A percentile compares a stretch with the other conserved stretches of the same genome.
phyloP scores from a whole-genome alignment of 73 alveolate species.

The Stentor roeselii region DNA sequence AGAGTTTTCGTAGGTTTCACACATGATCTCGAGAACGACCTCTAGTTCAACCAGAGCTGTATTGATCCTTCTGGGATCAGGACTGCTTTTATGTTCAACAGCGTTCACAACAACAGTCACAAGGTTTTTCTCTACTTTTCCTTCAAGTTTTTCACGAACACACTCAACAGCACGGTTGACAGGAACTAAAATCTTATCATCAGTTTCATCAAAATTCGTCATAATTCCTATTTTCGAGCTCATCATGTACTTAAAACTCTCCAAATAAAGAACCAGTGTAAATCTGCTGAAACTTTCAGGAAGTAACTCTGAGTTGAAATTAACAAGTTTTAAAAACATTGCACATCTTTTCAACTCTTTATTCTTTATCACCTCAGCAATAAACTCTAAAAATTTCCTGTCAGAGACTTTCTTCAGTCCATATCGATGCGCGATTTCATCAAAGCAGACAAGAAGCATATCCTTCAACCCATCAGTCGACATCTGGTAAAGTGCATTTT shows the following conservation, averaged over 20 bases:
- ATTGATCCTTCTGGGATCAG: slow-evolving; percentile 6
- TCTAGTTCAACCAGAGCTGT: neutral
- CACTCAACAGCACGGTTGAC: neutral
- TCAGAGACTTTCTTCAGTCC: slow-evolving; percentile 22
- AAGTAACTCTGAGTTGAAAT: neutral
- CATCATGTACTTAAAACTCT: neutral
- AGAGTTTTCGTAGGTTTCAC: neutral
- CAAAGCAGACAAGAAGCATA: neutral
- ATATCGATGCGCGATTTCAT: neutral
- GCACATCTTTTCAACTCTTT: neutral
- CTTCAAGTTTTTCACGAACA: neutral
- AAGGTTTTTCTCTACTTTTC: neutral
- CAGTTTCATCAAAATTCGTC: slow-evolving; percentile 1
- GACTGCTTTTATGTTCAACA: neutral
- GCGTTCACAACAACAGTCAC: neutral
- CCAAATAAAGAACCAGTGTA: neutral
- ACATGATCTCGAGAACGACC: neutral
- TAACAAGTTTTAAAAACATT: neutral
- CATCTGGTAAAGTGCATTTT: neutral
- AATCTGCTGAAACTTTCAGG: neutral
- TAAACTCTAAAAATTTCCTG: neutral
- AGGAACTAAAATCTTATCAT: slow-evolving; percentile 16
- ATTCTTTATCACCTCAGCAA: neutral
- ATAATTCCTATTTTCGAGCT: neutral
- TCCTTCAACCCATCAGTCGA: neutral